These are phyloP conservation scores for Candida michaelii DNA, from an alignment of 805 yeast genomes.

Conservation along the genomic window DNA sequence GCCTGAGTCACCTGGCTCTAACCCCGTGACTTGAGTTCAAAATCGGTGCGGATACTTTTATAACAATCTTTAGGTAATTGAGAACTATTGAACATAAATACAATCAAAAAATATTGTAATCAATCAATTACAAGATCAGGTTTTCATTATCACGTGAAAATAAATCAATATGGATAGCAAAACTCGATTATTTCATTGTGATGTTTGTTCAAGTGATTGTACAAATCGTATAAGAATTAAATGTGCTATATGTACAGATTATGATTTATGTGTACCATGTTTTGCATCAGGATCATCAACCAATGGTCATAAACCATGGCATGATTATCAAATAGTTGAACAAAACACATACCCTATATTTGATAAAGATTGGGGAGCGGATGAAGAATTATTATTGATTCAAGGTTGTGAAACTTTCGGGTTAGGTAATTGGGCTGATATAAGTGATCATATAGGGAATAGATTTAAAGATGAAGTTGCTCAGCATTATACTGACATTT, in stretches of 20 bases:
- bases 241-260: constrained; percentile 91
- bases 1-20: not conserved
- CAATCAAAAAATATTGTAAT: not conserved
- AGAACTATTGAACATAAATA: no score
- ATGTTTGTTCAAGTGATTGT: constrained; percentile 94
- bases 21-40: not conserved
- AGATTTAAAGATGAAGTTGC: constrained; percentile 90
- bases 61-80: no score
- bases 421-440: constrained; percentile 96
- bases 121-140: not conserved
- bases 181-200: constrained; percentile 71
- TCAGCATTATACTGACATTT: constrained; percentile 72
- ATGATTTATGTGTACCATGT: constrained; percentile 97
- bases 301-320: constrained; percentile 91
- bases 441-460: constrained; percentile 95
- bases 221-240: constrained; percentile 86
- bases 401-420: constrained; percentile 93
- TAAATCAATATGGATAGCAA: constrained; percentile 35
- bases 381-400: constrained; percentile 84
- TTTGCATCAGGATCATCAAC: constrained; percentile 80
- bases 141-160: not conserved
- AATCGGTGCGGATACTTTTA: not conserved
- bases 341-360: constrained; percentile 94
- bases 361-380: constrained; percentile 95
- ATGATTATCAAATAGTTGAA: constrained; percentile 87